Conservation (phyloP, 1,284 basidiomycete species). For the Schizopora paradoxa region DNA sequence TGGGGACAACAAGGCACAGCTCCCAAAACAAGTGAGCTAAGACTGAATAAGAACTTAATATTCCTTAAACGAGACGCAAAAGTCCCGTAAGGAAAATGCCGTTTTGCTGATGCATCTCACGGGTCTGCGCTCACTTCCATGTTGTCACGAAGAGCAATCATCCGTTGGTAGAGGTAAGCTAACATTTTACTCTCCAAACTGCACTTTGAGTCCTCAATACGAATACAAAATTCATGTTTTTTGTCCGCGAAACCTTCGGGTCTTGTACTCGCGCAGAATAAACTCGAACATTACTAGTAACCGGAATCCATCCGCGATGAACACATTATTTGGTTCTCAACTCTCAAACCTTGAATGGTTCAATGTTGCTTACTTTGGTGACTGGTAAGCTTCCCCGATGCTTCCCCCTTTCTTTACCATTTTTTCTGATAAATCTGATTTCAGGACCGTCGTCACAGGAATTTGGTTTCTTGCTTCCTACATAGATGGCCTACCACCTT, state of each 20-base stretch:
- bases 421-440: conserved; percentile 1
- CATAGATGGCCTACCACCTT: conserved; percentile 31
- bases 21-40: no score
- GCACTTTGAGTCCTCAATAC: conserved; percentile 5
- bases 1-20: no score
- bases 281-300: conserved; percentile 26
- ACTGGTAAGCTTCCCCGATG: conserved; percentile 32
- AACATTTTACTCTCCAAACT: neutral
- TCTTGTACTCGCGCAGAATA: conserved; percentile 7
- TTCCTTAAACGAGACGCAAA: no score
- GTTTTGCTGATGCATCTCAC: no score
- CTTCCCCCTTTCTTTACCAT: neutral
- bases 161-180: no score
- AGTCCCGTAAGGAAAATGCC: no score
- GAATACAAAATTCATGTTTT: neutral
- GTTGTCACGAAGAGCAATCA: no score
- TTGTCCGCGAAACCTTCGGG: neutral
- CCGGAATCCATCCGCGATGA: no score
- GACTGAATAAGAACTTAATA: no score
- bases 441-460: conserved; percentile 38
- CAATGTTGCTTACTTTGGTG: conserved; percentile 30
- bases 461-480: conserved; percentile 16
- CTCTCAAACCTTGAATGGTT: conserved; percentile 49
- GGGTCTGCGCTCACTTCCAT: no score
- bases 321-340: no score